phyloP scores from a whole-genome alignment of 2,329 filamentous ascomycete genomes.

The Exophiala sp. region DNA sequence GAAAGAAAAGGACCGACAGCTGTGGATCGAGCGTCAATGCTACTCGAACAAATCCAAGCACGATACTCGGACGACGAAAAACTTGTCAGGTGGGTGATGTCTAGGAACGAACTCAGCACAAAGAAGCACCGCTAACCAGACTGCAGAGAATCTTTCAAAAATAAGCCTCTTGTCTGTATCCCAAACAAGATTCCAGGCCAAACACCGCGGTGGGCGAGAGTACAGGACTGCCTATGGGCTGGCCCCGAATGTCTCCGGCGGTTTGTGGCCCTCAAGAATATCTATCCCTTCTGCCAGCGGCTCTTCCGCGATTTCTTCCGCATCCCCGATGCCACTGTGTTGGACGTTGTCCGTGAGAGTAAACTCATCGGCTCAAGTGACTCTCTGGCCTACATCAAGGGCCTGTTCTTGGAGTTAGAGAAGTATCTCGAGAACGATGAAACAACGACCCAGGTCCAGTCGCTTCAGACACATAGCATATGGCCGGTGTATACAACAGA shows the following conservation, averaged over 20 bases:
- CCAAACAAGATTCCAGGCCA: neutral
- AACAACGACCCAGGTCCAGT: neutral
- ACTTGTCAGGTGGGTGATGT: conserved; percentile 1
- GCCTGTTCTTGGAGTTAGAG: conserved; percentile 6
- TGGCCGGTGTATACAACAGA: conserved; percentile 2
- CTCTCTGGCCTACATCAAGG: conserved; percentile 6
- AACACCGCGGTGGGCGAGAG: conserved; percentile 1
- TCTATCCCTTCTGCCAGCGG: conserved; percentile 9
- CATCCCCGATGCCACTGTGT: neutral
- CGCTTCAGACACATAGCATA: conserved; percentile 3
- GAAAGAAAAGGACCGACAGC: neutral
- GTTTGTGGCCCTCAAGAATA: conserved; percentile 9
- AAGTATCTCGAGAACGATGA: conserved; percentile 9
- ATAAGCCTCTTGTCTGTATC: conserved; percentile 7
- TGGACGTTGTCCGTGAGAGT: conserved; percentile 4
- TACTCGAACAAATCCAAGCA: conserved; percentile 8
- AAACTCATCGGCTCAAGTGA: conserved; percentile 1
- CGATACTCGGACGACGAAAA: conserved; percentile 2
- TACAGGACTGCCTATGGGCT: conserved; percentile 7
- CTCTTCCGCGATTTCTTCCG: conserved; percentile 10
- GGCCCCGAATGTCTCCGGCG: conserved; percentile 8
- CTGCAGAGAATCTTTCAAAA: neutral
- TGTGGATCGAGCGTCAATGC: conserved; percentile 1
- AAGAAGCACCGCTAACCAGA: neutral
- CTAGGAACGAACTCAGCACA: neutral